Conservation (phyloP, 1,139 yeast species). For the Blastobotrys malaysiensis region DNA sequence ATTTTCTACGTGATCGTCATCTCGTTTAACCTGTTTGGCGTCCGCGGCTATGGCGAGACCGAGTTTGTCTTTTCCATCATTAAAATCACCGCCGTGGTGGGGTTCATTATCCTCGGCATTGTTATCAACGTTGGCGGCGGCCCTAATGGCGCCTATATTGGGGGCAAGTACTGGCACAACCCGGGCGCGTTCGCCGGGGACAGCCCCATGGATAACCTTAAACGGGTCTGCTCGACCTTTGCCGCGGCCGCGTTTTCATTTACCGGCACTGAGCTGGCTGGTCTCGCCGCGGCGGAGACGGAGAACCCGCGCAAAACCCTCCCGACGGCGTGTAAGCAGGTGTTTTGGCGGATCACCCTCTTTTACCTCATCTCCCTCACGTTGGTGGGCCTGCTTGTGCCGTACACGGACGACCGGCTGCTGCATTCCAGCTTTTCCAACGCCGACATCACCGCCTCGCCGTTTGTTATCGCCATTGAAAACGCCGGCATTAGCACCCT, state of each 20-base stretch:
- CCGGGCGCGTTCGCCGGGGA: slow-evolving; percentile 60
- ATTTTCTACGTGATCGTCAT: slow-evolving; percentile 56
- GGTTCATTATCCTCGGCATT: slow-evolving; percentile 61
- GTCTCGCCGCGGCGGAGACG: slow-evolving; percentile 80
- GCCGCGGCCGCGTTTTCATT: slow-evolving; percentile 83
- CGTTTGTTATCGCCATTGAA: slow-evolving; percentile 65
- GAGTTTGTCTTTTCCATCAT: slow-evolving; percentile 59
- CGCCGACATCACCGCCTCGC: slow-evolving; percentile 58
- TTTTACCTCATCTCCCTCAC: slow-evolving; percentile 58
- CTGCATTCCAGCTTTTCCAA: slow-evolving; percentile 52
- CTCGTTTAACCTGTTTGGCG: slow-evolving; percentile 64
- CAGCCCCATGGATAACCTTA: slow-evolving; percentile 51
- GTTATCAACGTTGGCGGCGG: slow-evolving; percentile 65
- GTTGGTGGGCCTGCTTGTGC: slow-evolving; percentile 59
- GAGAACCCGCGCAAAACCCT: slow-evolving; percentile 60
- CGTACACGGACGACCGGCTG: slow-evolving; percentile 50
- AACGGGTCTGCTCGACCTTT: slow-evolving; percentile 73
- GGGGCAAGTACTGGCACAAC: slow-evolving; percentile 54
- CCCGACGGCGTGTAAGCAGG: slow-evolving; percentile 63
- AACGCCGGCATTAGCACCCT: slow-evolving; percentile 55
- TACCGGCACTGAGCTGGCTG: slow-evolving; percentile 75
- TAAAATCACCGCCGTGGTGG: slow-evolving; percentile 58
- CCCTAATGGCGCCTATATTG: slow-evolving; percentile 56
- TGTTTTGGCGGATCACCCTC: slow-evolving; percentile 61
- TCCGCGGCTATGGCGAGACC: slow-evolving; percentile 73